Conservation (phyloP, 768 basidiomycete genomes). For the Russula sp. region DNA sequence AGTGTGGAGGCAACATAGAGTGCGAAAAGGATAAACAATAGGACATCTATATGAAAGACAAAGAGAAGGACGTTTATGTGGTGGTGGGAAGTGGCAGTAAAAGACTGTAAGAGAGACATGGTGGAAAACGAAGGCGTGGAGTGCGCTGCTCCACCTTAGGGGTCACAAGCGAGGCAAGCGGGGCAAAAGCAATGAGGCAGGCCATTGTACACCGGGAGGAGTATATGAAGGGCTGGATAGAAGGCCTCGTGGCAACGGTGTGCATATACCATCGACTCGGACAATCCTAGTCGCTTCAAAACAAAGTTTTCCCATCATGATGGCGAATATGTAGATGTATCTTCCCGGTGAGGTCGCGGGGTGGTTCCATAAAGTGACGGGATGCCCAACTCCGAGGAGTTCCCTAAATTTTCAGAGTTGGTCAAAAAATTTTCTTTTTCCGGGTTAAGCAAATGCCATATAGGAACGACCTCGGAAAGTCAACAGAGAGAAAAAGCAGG, state of each 20-base stretch:
- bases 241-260: constrained; percentile 7
- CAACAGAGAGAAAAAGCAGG: too few species aligned
- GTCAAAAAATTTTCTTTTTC: background rate
- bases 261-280: too few species aligned
- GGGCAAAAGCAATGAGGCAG: background rate
- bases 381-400: background rate
- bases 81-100: background rate
- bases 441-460: background rate
- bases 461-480: too few species aligned
- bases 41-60: constrained; percentile 19
- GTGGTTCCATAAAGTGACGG: background rate
- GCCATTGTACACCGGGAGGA: background rate
- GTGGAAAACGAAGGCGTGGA: background rate
- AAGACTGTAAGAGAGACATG: constrained; percentile 1
- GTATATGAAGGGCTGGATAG: background rate
- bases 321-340: background rate
- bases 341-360: background rate
- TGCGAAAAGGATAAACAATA: constrained; percentile 15
- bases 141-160: background rate
- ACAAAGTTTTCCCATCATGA: background rate
- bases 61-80: constrained; percentile 1
- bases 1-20: constrained; percentile 19
- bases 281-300: background rate
- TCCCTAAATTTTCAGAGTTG: background rate
- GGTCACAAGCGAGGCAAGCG: background rate